These are phyloP conservation scores for Ogataea hybrid DNA, from an alignment of 1,139 yeast species.

Conservation along the genomic window DNA sequence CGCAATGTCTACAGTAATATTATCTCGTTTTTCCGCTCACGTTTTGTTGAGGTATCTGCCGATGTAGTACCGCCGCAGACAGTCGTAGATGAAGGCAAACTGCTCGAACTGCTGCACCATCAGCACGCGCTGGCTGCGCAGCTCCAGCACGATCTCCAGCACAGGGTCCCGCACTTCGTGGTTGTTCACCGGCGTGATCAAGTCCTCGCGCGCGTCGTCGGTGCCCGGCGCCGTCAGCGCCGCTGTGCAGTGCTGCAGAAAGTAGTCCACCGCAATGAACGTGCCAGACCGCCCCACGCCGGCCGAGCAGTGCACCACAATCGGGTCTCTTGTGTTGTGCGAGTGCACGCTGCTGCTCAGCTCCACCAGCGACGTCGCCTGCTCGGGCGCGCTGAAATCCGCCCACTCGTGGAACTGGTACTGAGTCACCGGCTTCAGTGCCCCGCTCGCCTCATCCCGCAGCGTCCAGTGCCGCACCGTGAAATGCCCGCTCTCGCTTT, in stretches of 20 bases:
- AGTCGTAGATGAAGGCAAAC: slow-evolving; percentile 29
- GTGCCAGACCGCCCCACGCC: slow-evolving; percentile 88
- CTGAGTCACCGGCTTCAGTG: slow-evolving; percentile 35
- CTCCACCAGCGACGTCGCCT: slow-evolving; percentile 40
- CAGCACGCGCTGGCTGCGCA: slow-evolving; percentile 30
- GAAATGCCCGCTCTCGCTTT: slow-evolving; percentile 12
- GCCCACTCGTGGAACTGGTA: slow-evolving; percentile 45
- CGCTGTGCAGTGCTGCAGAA: slow-evolving; percentile 36
- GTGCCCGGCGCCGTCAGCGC: slow-evolving; percentile 6
- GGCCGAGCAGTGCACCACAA: slow-evolving; percentile 74
- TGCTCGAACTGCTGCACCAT: slow-evolving; percentile 34
- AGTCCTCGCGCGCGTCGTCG: slow-evolving; percentile 11
- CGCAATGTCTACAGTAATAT: neutral
- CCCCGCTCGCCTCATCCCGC: slow-evolving; percentile 41
- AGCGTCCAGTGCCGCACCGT: slow-evolving; percentile 24
- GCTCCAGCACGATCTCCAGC: slow-evolving; percentile 22
- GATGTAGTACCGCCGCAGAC: slow-evolving; percentile 19
- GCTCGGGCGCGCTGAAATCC: slow-evolving; percentile 44
- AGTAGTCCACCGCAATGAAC: slow-evolving; percentile 64
- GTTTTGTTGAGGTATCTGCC: slow-evolving; percentile 7
- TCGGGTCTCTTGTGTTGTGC: slow-evolving; percentile 35
- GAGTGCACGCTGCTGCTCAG: slow-evolving; percentile 33
- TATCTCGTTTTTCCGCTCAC: slow-evolving; percentile 1
- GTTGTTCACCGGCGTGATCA: slow-evolving; percentile 20
- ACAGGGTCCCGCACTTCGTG: slow-evolving; percentile 24